phyloP scores from a whole-genome alignment of 2,329 filamentous ascomycete genomes.

The Pseudogymnoascus sp. region DNA sequence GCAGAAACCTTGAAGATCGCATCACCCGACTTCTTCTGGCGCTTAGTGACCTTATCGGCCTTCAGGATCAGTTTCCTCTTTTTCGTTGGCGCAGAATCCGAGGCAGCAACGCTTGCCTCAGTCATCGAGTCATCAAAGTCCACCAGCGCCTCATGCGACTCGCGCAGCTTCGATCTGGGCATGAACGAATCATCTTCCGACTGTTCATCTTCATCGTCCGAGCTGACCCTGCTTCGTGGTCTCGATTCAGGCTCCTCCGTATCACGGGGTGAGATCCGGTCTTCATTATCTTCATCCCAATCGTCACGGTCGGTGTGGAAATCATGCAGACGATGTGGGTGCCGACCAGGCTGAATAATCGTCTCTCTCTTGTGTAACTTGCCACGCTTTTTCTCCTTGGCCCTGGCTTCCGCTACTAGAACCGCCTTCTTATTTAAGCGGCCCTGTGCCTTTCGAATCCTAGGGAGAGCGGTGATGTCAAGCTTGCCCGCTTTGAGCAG shows the following conservation, averaged over 20 bases:
- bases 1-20: conserved; percentile 63
- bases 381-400: conserved; percentile 42
- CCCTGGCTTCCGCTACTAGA: conserved; percentile 58
- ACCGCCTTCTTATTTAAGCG: conserved; percentile 48
- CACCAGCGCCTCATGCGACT: conserved; percentile 4
- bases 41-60: conserved; percentile 63
- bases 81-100: conserved; percentile 46
- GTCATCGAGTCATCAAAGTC: conserved; percentile 54
- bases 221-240: conserved; percentile 65
- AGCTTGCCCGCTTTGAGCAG: conserved; percentile 38
- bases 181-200: conserved; percentile 25
- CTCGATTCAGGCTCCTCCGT: conserved; percentile 82
- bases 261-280: conserved; percentile 58
- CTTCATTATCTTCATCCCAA: conserved; percentile 71
- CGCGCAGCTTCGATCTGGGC: conserved; percentile 10
- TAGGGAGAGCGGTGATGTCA: conserved; percentile 58
- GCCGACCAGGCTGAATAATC: conserved; percentile 35
- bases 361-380: not conserved
- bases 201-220: conserved; percentile 40
- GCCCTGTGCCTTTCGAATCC: conserved; percentile 62
- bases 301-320: conserved; percentile 71
- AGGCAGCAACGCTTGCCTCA: conserved; percentile 60
- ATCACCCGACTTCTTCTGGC: conserved; percentile 72
- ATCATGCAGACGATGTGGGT: conserved; percentile 59
- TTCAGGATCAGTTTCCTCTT: conserved; percentile 70